A percentile compares a stretch with the other conserved stretches of the same genome.
phyloP scores from a whole-genome alignment of 2,329 filamentous ascomycete genomes.

The Thielaviopsis ethacetica region DNA sequence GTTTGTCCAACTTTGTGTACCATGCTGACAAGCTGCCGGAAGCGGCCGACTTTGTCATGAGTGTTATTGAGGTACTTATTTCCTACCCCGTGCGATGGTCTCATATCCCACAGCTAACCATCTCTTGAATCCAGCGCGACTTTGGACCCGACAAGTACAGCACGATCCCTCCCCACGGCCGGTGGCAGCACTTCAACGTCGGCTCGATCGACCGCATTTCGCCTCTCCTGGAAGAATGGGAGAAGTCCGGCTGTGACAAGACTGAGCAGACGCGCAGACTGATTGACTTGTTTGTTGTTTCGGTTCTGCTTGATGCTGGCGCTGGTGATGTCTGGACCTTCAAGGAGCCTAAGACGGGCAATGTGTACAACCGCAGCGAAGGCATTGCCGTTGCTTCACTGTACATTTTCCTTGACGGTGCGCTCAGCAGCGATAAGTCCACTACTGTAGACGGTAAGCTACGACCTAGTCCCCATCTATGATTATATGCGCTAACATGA shows the following conservation, averaged over 20 bases:
- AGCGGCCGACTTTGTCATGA: constrained; percentile 26
- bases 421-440: constrained; percentile 19
- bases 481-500: neutral
- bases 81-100: neutral
- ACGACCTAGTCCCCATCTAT: accelerated
- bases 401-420: constrained; percentile 30
- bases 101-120: neutral
- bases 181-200: constrained; percentile 48
- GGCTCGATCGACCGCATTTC: constrained; percentile 33
- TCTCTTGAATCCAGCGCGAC: constrained; percentile 24
- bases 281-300: constrained; percentile 45
- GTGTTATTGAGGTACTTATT: constrained; percentile 26
- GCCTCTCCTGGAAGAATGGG: constrained; percentile 29
- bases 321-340: constrained; percentile 34
- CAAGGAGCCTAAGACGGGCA: constrained; percentile 22
- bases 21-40: constrained; percentile 22
- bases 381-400: constrained; percentile 34
- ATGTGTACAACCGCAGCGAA: constrained; percentile 27
- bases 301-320: constrained; percentile 39
- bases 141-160: constrained; percentile 30
- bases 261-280: constrained; percentile 34
- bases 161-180: constrained; percentile 35
- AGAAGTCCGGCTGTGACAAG: constrained; percentile 23
- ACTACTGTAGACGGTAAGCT: constrained; percentile 22
- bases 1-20: constrained; percentile 27